Evolutionary conservation across 148 eudicot genomes (phyloP), one percentile per base, ranked within the genome.

Genomic region (Rhododendron ovatum): DNA sequence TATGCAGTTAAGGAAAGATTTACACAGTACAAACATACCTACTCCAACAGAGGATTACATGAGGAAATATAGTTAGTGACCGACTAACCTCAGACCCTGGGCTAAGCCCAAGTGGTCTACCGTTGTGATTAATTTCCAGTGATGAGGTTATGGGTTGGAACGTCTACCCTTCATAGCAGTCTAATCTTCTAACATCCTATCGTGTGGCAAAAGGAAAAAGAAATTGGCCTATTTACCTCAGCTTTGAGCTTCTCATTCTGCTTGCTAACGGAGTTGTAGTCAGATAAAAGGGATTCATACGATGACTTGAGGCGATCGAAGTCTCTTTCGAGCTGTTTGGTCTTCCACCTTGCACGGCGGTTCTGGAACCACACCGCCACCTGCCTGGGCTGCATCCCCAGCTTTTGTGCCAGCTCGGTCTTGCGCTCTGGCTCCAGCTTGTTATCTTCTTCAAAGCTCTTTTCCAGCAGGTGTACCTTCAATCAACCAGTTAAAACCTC

Each of bases 311-410:
- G 94, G 48, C 87, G 88, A 87, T 93, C 95, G 59, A 86, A 94
- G 84, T 94, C 98, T 82, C 92, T 93, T 88, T 93, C 98, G 26
- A 94, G 94, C 86, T 92, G 93, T 83, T 94, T 94, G 77, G 91
- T 93, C 93, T 94, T 94, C 93, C 92, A 95, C 87, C 98, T 88
- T 3, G 98, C 98, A 26, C 98, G 94, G 65, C 96, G 96, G 92
- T 95, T 95, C 86, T 95, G 98, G 88, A 95, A 95, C 98, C 98
- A 95, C 69, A 95, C 94, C 0, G 98, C 98, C 92, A 95, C 98
- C 95, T 95, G 98, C 77, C 96, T 86, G 20, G 98, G 98, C 91
- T 93, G 96, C 89, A 95, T 76, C 57, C 95, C 93, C 14, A 95
- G 91, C 85, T 90, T 91, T 89, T 91, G 91, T 2, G 98, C 98